Evolutionary conservation across 73 alveolate genomes (phyloP).

Genomic region (Tetrahymena malaccensis): DNA sequence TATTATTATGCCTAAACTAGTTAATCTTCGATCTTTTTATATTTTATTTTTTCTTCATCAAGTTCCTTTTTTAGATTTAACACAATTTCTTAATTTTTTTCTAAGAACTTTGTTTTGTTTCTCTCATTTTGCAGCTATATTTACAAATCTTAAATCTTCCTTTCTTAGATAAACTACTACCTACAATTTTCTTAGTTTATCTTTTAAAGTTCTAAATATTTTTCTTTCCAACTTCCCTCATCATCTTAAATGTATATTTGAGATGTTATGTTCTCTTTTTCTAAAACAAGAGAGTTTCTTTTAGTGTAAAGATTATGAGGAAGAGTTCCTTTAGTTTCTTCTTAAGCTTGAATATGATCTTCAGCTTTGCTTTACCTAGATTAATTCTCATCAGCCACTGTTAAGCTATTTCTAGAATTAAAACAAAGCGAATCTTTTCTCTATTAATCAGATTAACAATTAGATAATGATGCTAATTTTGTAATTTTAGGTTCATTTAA

Average conservation of each 20-base stretch:
- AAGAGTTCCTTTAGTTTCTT: neutral
- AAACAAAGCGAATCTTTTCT: neutral
- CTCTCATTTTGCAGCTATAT: neutral
- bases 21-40: neutral
- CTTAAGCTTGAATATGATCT: neutral
- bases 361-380: neutral
- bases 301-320: neutral
- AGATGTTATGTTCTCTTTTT: neutral
- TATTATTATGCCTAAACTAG: neutral
- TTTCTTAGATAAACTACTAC: neutral
- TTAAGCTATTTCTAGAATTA: neutral
- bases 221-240: neutral
- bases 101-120: neutral
- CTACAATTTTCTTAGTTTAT: neutral
- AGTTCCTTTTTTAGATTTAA: neutral
- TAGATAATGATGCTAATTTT: neutral
- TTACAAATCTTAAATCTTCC: neutral
- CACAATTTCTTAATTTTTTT: neutral
- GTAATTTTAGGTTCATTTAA: neutral
- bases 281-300: neutral
- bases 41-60: neutral
- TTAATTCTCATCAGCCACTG: neutral
- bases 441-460: neutral
- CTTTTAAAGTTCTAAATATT: neutral
- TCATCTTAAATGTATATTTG: neutral